Conservation (phyloP, 331 rosid genomes). For the Malus hybrid region DNA sequence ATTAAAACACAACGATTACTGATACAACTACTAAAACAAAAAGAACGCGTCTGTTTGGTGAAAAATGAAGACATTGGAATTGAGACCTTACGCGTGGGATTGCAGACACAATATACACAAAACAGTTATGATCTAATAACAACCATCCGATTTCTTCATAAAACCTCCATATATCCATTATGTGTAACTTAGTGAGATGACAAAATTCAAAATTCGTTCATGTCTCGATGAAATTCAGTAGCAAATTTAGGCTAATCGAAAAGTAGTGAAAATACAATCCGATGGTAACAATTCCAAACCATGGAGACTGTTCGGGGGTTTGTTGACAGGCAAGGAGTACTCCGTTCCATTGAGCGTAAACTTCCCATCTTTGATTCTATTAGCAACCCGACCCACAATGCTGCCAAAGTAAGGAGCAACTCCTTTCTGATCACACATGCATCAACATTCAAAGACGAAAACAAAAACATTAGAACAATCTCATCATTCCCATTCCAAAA, state of each 20-base stretch:
- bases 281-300: conserved; percentile 39
- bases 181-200: too few relatives aligned
- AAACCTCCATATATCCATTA: too few relatives aligned
- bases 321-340: conserved; percentile 71
- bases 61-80: not conserved
- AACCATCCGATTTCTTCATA: too few relatives aligned
- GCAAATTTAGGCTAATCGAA: not conserved
- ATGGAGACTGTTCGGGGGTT: conserved; percentile 87
- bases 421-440: conserved; percentile 50
- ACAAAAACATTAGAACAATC: not conserved
- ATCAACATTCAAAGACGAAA: not conserved
- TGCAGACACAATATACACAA: too few relatives aligned
- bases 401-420: conserved; percentile 81
- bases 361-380: conserved; percentile 83
- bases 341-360: conserved; percentile 62
- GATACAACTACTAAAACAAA: not conserved
- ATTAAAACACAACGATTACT: not conserved
- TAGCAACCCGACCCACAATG: conserved; percentile 97
- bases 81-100: not conserved
- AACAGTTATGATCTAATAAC: too few relatives aligned
- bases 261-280: not conserved
- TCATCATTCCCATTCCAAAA: not conserved
- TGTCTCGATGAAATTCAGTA: not conserved
- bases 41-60: not conserved
- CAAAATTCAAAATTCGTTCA: not conserved